Conservation (phyloP, 179 eudicot genomes). For the Drosera spatulata region DNA sequence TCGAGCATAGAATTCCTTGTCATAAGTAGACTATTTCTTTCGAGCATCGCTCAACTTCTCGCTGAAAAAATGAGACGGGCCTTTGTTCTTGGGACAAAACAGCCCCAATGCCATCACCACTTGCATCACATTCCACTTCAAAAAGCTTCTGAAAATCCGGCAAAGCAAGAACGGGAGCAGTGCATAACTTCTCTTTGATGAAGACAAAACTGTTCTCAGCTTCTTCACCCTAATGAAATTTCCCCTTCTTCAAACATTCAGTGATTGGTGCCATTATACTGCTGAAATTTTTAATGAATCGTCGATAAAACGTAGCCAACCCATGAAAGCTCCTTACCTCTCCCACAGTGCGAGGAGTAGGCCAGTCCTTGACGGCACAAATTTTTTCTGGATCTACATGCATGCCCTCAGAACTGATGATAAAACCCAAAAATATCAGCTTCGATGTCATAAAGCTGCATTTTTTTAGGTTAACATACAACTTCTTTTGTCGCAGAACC, state of each 20-base stretch:
- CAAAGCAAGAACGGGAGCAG: slow-evolving; percentile 1
- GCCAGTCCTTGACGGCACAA: not conserved
- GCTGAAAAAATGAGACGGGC: not conserved
- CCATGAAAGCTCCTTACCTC: not conserved
- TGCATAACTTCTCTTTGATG: not conserved
- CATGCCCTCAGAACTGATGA: not conserved
- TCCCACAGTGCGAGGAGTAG: not conserved
- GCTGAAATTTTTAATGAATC: not conserved
- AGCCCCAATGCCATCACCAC: not conserved
- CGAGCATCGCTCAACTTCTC: not conserved
- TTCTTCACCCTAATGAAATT: too few relatives aligned
- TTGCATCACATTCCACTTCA: not conserved
- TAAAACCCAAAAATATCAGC: not conserved
- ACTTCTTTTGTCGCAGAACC: not conserved
- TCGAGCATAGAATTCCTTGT: too few relatives aligned
- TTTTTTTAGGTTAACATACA: not conserved
- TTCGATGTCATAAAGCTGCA: not conserved
- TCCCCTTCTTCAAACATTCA: not conserved
- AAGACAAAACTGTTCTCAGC: not conserved
- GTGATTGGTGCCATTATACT: not conserved
- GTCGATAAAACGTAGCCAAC: not conserved
- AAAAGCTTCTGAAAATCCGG: not conserved
- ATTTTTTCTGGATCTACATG: not conserved
- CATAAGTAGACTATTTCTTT: too few relatives aligned
- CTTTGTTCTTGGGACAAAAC: not conserved